A percentile compares a stretch with the other conserved stretches of the same genome.
Evolutionary conservation across 1,284 basidiomycete species (phyloP).

Genomic region (Lignosus rhinocerotis): DNA sequence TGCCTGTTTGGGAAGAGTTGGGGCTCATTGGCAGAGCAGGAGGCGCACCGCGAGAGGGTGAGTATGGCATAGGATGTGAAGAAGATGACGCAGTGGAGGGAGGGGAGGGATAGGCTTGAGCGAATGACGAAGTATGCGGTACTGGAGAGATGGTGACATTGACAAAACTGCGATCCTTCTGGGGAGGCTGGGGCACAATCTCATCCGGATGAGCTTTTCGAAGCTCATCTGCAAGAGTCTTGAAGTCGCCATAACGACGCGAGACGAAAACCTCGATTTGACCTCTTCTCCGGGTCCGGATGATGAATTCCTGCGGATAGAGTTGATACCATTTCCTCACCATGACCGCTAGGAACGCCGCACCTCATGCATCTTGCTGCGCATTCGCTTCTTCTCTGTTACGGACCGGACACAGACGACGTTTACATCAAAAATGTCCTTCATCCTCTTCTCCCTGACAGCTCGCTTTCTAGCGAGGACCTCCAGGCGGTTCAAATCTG

Average conservation of each 20-base stretch:
- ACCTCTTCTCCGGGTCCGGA: conserved; percentile 79
- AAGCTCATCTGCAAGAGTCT: conserved; percentile 83
- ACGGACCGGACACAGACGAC: conserved; percentile 84
- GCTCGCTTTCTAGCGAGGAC: conserved; percentile 60
- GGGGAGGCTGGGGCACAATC: conserved; percentile 75
- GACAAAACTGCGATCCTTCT: conserved; percentile 83
- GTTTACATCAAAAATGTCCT: conserved; percentile 82
- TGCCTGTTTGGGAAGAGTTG: conserved; percentile 7
- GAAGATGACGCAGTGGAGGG: conserved; percentile 14
- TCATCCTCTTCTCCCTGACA: conserved; percentile 44
- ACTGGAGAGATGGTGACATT: conserved; percentile 40
- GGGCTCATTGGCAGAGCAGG: conserved; percentile 15
- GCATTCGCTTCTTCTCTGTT: conserved; percentile 78
- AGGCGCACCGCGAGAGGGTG: conserved; percentile 5
- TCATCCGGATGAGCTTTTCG: conserved; percentile 82
- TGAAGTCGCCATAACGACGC: conserved; percentile 94
- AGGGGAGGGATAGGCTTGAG: conserved; percentile 8
- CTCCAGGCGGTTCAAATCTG: conserved; percentile 78
- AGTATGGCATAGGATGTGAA: conserved; percentile 4
- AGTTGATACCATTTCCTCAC: conserved; percentile 5
- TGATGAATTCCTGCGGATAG: conserved; percentile 82
- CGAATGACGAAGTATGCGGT: conserved; percentile 6
- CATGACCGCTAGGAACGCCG: conserved; percentile 17
- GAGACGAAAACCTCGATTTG: conserved; percentile 85
- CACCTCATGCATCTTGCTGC: conserved; percentile 85